Evolutionary conservation across 768 basidiomycete species (phyloP), one percentile per base, ranked within the genome.

Genomic region (Auricularia sp.): DNA sequence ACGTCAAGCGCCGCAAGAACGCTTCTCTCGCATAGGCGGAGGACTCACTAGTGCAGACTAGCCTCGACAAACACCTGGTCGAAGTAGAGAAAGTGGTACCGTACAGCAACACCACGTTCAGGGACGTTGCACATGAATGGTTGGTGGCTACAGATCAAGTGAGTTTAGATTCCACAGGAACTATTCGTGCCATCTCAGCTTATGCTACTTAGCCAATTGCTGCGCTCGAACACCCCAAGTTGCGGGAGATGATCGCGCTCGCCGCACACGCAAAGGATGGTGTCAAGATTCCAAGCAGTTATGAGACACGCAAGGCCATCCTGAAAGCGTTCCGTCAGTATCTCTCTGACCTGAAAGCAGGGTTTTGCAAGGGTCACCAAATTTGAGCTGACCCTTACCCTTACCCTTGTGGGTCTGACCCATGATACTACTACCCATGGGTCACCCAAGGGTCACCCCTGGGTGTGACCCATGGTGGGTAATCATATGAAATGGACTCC

Each of bases 81-180:
- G 68, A 70, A 58, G 36, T 47, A 11, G 70, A 72, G 36, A 34
- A 56, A 16, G 63, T 71, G 6, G 63, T 76, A 18, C 68, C 67
- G 1, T 78, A 78, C 65, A 66, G 72, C 0, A 69, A 78, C 51
- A 53, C 63, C 11, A 34, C 69, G 2, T 78, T 77, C 64, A 43
- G 61, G 6, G 43, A 72, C 29, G 73, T 72, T 1, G 75, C 75
- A 2, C 67, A 74, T 21, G 68, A 78, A 62, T 79, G 78, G 77
- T 67, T 79, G 5, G 68, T 76, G 34, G 68, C 69, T n/a, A 78
- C 76, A 10, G 72, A 79, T 66, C 77, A 79, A 73, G 77, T 78
- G 64, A 8, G 64, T 63, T 3, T 51, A 39, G n/a, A n/a, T n/a
- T n/a, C n/a, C n/a, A n/a, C n/a, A n/a, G n/a, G n/a, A n/a, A n/a